Evolutionary conservation across 805 yeast species (phyloP).

Genomic region (Huiozyma naganishii): DNA sequence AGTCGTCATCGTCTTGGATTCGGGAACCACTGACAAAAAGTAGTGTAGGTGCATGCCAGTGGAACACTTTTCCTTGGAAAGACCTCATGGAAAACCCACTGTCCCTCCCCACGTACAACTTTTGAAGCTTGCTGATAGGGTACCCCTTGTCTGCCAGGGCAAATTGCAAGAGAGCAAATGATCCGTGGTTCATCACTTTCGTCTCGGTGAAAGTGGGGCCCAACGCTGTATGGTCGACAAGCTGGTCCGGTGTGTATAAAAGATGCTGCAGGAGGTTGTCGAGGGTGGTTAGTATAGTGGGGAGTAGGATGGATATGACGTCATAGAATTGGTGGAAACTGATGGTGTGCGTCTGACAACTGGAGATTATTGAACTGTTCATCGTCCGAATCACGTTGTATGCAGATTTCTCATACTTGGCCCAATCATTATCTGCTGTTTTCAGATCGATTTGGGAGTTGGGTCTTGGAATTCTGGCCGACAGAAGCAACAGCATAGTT

Average conservation of each 20-base stretch:
- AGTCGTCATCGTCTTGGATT: constrained; percentile 24
- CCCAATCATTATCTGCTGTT: constrained; percentile 28
- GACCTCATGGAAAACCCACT: constrained; percentile 81
- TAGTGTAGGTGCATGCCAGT: constrained; percentile 84
- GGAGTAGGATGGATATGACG: constrained; percentile 28
- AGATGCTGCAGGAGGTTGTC: constrained; percentile 35
- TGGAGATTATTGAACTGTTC: constrained; percentile 14
- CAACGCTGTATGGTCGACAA: constrained; percentile 7
- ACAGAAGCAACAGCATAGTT: constrained; percentile 38
- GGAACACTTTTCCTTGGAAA: constrained; percentile 69
- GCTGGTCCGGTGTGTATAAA: constrained; percentile 26
- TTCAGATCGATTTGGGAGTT: constrained; percentile 19
- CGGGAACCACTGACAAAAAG: constrained; percentile 57
- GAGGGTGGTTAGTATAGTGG: constrained; percentile 36
- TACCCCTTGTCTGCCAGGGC: constrained; percentile 27
- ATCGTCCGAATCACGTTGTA: constrained; percentile 39
- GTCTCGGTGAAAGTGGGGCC: constrained; percentile 2
- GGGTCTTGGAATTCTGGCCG: constrained; percentile 30
- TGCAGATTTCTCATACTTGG: constrained; percentile 35
- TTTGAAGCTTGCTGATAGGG: constrained; percentile 23
- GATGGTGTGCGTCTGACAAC: constrained; percentile 8
- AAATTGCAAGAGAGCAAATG: constrained; percentile 33
- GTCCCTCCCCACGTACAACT: constrained; percentile 59
- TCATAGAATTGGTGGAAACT: constrained; percentile 27
- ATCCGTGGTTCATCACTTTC: constrained; percentile 23